Conservation (phyloP, 345 rosid genomes). For the Carallia brachiata region DNA sequence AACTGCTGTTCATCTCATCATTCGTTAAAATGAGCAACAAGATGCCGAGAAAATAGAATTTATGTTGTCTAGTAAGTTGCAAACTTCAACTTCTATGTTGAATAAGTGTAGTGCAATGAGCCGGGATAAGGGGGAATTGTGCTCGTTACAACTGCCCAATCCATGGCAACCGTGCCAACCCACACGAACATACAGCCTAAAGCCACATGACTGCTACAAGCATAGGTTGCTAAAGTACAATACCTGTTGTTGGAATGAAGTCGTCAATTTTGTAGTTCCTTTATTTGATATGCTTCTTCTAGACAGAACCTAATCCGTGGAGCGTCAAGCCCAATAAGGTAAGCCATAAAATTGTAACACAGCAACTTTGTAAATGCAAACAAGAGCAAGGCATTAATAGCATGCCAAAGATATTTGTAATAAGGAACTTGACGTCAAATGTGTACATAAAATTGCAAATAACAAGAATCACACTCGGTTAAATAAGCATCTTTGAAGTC, state of each 20-base stretch:
- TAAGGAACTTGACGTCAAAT: constrained; percentile 26
- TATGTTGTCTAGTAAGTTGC: not conserved
- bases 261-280: not conserved
- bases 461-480: constrained; percentile 15
- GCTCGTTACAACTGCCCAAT: too few relatives aligned
- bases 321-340: not conserved
- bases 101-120: too few relatives aligned
- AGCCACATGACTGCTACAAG: too few relatives aligned
- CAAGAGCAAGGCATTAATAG: not conserved
- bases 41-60: not conserved
- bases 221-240: too few relatives aligned
- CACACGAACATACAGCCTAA: too few relatives aligned
- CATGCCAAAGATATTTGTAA: constrained; percentile 5
- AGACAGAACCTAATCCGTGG: not conserved
- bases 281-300: not conserved
- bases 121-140: too few relatives aligned
- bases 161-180: too few relatives aligned
- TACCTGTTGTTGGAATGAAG: not conserved
- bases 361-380: not conserved
- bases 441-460: constrained; percentile 19
- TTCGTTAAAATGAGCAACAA: not conserved
- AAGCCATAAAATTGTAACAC: not conserved
- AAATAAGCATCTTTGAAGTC: constrained; percentile 3
- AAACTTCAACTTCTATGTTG: not conserved
- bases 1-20: too few relatives aligned